These are phyloP conservation scores for Oryza australiensis DNA, from an alignment of 176 grass and related monocot species.

Conservation along the genomic window DNA sequence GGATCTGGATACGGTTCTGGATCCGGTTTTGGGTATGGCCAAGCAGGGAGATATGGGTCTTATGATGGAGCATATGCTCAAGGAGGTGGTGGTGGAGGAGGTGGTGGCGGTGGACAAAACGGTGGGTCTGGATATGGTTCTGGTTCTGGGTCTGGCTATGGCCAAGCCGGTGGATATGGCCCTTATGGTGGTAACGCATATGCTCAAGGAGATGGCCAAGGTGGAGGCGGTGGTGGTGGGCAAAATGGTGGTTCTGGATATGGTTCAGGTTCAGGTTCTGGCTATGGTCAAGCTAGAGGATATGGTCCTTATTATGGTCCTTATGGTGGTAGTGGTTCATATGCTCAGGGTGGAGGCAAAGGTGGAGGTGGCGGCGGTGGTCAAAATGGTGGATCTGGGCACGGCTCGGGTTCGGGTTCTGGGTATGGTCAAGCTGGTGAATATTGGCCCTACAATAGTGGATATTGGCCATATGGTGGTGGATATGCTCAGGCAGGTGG, in stretches of 20 bases:
- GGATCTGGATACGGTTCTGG: not conserved
- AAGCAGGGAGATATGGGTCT: not conserved
- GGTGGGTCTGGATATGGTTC: not conserved
- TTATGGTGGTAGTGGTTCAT: not conserved
- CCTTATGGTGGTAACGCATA: not conserved
- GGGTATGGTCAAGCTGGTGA: too few relatives aligned
- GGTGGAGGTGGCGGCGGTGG: not conserved
- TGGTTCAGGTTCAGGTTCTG: not conserved
- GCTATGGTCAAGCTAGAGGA: not conserved
- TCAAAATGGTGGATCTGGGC: not conserved
- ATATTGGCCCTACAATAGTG: not conserved
- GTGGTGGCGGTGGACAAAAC: not conserved
- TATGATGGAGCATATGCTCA: not conserved
- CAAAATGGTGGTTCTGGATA: not conserved
- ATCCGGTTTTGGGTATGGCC: not conserved
- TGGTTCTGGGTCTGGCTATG: not conserved
- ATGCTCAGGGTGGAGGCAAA: not conserved
- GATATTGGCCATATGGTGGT: not conserved
- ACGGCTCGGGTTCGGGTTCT: not conserved
- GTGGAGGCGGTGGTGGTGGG: too few relatives aligned
- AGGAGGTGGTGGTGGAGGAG: not conserved
- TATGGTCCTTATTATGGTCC: not conserved
- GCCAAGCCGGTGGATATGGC: not conserved
- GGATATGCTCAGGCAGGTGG: not conserved
- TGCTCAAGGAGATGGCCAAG: too few relatives aligned